A percentile compares a stretch with the other conserved stretches of the same genome.
Evolutionary conservation across 768 basidiomycete species (phyloP).

Genomic region (Mycena amicta): DNA sequence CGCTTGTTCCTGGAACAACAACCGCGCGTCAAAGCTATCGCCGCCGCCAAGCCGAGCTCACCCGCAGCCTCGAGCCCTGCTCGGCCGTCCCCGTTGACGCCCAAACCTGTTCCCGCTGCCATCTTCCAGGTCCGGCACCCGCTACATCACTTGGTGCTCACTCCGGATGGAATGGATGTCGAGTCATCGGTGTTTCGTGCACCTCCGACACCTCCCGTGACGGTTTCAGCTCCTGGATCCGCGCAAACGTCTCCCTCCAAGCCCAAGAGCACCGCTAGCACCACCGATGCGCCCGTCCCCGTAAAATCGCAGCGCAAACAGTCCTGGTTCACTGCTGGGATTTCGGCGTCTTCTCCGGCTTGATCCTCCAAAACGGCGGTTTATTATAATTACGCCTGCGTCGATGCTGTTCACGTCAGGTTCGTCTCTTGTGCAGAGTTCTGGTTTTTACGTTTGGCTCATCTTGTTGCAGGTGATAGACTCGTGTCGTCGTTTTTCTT

Average conservation of each 20-base stretch:
- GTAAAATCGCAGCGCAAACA: conserved; percentile 24
- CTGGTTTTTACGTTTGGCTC: too few relatives aligned
- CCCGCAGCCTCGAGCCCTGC: neutral
- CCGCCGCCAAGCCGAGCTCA: conserved; percentile 10
- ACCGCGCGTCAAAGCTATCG: conserved; percentile 10
- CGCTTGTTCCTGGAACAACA: conserved; percentile 22
- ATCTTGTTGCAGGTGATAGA: neutral
- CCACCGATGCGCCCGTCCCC: conserved; percentile 16
- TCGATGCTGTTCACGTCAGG: conserved; percentile 19
- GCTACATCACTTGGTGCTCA: conserved; percentile 22
- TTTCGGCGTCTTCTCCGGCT: conserved; percentile 7
- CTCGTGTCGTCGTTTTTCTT: neutral
- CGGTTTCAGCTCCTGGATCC: conserved; percentile 8
- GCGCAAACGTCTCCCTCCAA: conserved; percentile 13
- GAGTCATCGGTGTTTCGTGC: conserved; percentile 5
- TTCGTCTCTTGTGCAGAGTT: conserved; percentile 1
- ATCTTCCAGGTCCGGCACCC: conserved; percentile 22
- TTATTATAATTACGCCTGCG: neutral
- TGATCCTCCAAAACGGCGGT: neutral
- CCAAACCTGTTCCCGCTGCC: conserved; percentile 5
- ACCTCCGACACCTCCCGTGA: neutral
- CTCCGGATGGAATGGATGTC: conserved; percentile 15
- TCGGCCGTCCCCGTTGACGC: conserved; percentile 14
- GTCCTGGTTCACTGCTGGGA: conserved; percentile 18
- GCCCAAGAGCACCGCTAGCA: conserved; percentile 5